These are phyloP conservation scores for Xylariaceae sp. DNA, from an alignment of 2,329 filamentous ascomycete genomes.

Conservation along the genomic window DNA sequence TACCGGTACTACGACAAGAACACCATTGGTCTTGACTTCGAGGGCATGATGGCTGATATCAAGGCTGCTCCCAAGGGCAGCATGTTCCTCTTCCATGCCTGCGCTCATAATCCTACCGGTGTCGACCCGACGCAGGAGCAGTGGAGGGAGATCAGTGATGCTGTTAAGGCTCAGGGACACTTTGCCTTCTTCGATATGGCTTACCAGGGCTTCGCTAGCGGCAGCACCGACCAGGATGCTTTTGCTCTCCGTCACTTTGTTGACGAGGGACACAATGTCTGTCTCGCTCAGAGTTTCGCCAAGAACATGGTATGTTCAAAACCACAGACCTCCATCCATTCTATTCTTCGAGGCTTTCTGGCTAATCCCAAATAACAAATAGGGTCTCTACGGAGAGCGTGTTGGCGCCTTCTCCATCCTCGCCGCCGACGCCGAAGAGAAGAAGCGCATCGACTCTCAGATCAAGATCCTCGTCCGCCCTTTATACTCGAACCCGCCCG, in stretches of 20 bases:
- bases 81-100: conserved; percentile 92
- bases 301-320: conserved; percentile 83
- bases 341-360: too few relatives aligned
- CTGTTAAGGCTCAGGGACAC: conserved; percentile 81
- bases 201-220: conserved; percentile 96
- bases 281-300: conserved; percentile 89
- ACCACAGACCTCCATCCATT: background rate
- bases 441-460: conserved; percentile 93
- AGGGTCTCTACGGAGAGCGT: conserved; percentile 97
- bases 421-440: conserved; percentile 79
- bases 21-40: conserved; percentile 96
- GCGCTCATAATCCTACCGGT: conserved; percentile 96
- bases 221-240: conserved; percentile 86
- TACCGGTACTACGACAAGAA: conserved; percentile 99
- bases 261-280: conserved; percentile 83
- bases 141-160: conserved; percentile 86
- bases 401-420: conserved; percentile 95
- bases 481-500: conserved; percentile 95
- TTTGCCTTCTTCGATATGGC: conserved; percentile 99
- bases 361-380: background rate
- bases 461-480: conserved; percentile 97
- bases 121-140: conserved; percentile 89
- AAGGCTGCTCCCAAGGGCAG: conserved; percentile 82
- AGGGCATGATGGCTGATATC: conserved; percentile 86
- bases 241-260: conserved; percentile 93